Evolutionary conservation across 768 basidiomycete species (phyloP).

Genomic region (Collybia mongolica): DNA sequence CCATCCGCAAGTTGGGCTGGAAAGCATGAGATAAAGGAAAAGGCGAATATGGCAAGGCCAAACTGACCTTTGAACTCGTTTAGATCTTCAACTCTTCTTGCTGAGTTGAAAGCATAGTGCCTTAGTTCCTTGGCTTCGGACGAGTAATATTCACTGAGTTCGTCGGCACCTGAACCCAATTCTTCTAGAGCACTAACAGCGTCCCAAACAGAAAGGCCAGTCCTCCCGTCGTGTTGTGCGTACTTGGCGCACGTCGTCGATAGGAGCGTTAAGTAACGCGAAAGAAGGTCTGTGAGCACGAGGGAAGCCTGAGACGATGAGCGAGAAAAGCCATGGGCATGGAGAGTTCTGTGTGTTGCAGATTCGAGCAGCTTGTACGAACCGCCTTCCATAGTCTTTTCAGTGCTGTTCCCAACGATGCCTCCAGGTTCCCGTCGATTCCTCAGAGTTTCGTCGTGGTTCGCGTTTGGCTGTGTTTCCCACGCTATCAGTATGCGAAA

Average conservation of each 20-base stretch:
- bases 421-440: conserved; percentile 9
- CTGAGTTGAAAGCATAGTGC: conserved; percentile 63
- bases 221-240: conserved; percentile 73
- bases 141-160: conserved; percentile 64
- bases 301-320: conserved; percentile 71
- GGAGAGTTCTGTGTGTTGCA: conserved; percentile 65
- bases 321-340: conserved; percentile 75
- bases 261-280: conserved; percentile 69
- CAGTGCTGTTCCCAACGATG: conserved; percentile 4
- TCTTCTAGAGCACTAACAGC: conserved; percentile 69
- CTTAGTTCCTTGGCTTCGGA: conserved; percentile 69
- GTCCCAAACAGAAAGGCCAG: conserved; percentile 55
- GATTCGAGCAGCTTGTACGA: conserved; percentile 65
- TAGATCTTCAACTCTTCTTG: conserved; percentile 69
- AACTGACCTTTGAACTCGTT: conserved; percentile 68
- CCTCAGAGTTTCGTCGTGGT: background rate
- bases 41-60: conserved; percentile 14
- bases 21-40: conserved; percentile 24
- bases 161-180: conserved; percentile 68
- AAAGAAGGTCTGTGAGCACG: conserved; percentile 72
- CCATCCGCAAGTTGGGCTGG: conserved; percentile 63
- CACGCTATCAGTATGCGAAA: conserved; percentile 12
- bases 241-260: conserved; percentile 69
- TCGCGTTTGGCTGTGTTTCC: conserved; percentile 15
- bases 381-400: conserved; percentile 46